Evolutionary conservation across 2,329 filamentous ascomycete genomes (phyloP).

Genomic region (Atkinsonella hypoxylon): DNA sequence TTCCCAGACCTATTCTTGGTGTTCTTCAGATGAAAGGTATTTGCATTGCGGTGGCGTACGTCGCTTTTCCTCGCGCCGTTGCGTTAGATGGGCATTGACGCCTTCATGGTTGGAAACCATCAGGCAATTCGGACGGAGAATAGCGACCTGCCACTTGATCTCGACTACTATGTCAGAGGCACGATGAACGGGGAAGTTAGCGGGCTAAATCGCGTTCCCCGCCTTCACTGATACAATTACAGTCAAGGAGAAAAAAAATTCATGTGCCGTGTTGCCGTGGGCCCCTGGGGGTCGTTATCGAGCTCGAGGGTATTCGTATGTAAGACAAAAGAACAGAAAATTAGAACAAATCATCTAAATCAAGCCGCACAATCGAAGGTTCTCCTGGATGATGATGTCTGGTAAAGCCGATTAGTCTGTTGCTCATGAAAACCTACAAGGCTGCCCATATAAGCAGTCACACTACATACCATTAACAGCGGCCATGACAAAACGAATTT

Average conservation of each 20-base stretch:
- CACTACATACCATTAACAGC: conserved; percentile 78
- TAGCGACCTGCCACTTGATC: not conserved
- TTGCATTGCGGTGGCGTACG: not conserved
- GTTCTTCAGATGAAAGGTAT: not conserved
- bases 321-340: conserved; percentile 15
- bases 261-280: conserved; percentile 27
- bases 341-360: conserved; percentile 53
- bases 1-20: not conserved
- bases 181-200: not conserved
- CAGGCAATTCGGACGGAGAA: not conserved
- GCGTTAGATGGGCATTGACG: conserved; percentile 1
- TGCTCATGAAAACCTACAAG: not conserved
- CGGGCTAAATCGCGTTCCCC: conserved; percentile 7
- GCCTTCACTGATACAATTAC: conserved; percentile 18
- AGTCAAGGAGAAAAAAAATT: conserved; percentile 16
- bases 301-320: conserved; percentile 32
- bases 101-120: not conserved
- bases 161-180: not conserved
- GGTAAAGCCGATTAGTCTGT: conserved; percentile 27
- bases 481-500: conserved; percentile 99
- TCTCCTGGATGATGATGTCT: conserved; percentile 99
- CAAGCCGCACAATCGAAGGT: conserved; percentile 89
- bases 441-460: not conserved
- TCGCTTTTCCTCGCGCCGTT: not conserved
- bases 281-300: conserved; percentile 27